Evolutionary conservation across 148 eudicot genomes (phyloP), one percentile per base, ranked within the genome.

Genomic region (Fallopia convolvulus): DNA sequence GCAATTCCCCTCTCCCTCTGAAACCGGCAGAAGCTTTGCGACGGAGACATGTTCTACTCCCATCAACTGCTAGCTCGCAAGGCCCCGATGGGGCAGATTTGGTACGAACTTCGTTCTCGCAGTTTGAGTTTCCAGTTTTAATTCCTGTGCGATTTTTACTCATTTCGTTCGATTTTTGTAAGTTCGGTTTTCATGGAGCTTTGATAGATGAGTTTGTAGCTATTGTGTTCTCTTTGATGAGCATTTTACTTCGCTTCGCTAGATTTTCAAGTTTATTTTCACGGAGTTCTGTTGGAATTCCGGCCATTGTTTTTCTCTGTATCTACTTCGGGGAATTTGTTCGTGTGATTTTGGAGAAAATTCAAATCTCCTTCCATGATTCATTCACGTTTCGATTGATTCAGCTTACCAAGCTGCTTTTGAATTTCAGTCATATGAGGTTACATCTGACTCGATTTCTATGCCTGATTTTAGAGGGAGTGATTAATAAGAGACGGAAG

Each of bases 71-170:
- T 93, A 0, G 97, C 97, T 36, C 4, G 39, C 4, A 36, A 36
- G 4, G 39, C 39, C 4, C 39, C 39, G 39, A 36, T 36, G 39
- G 99, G 99, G 3, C 99, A 95, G 75, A 92, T 95, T 86, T 95
- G 99, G 99, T 95, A 74, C 70, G 58, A 20, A 36, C 14, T 15
- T 36, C 26, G 14, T 5, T 7, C 70, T 32, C 41, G 40, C 70
- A 10, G 13, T 68, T 36, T 68, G 2, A 68, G 20, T 6, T 68
- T 36, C 11, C 17, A 3, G 21, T 36, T 30, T 13, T 65, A 61
- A 1, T 61, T 23, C 36, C 2, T 61, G 3, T 36, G 44, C 72
- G 72, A 36, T 49, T 30, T 58, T 76, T 33, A 42, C 46, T 42
- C 13, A 18, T 63, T 44, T 60, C 66, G 61, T 75, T 50, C 18